Conservation (phyloP, 225 moss, liverwort and hornwort species). For the Ulota crispa region DNA sequence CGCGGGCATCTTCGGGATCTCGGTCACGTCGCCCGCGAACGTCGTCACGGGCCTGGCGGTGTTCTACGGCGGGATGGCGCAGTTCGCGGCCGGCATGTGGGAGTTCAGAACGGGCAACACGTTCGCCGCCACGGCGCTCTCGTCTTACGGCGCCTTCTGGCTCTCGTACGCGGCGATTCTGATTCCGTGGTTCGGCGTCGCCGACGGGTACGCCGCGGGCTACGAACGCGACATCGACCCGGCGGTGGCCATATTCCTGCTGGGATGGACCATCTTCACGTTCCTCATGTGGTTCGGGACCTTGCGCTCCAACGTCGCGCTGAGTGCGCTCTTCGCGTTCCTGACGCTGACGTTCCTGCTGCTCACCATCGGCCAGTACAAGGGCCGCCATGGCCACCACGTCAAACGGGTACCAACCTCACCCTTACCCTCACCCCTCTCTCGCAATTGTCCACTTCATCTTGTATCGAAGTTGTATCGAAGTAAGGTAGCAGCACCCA, state of each 20-base stretch:
- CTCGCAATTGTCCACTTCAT: too few relatives aligned
- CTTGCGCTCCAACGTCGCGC: conserved; percentile 37
- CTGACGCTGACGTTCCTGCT: conserved; percentile 59
- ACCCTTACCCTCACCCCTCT: too few relatives aligned
- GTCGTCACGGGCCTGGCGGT: conserved; percentile 54
- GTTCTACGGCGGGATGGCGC: conserved; percentile 60
- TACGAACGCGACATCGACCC: not conserved
- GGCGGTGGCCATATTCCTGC: conserved; percentile 48
- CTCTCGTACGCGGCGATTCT: conserved; percentile 53
- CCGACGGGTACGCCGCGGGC: not conserved
- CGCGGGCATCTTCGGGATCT: conserved; percentile 43
- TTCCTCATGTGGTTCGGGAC: conserved; percentile 60
- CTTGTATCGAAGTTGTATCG: too few relatives aligned
- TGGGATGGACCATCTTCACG: conserved; percentile 57
- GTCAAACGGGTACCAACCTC: conserved; percentile 20
- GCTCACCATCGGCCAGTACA: conserved; percentile 42
- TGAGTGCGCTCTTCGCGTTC: conserved; percentile 45
- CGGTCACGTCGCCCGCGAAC: conserved; percentile 24
- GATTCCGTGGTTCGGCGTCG: conserved; percentile 57
- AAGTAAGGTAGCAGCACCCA: too few relatives aligned
- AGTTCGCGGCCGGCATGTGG: conserved; percentile 73
- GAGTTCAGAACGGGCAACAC: conserved; percentile 66
- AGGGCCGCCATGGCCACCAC: conserved; percentile 7
- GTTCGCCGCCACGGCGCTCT: conserved; percentile 65
- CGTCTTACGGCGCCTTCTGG: conserved; percentile 71